Conservation (phyloP, 208 protist species). For the Leishmania aethiopica region DNA sequence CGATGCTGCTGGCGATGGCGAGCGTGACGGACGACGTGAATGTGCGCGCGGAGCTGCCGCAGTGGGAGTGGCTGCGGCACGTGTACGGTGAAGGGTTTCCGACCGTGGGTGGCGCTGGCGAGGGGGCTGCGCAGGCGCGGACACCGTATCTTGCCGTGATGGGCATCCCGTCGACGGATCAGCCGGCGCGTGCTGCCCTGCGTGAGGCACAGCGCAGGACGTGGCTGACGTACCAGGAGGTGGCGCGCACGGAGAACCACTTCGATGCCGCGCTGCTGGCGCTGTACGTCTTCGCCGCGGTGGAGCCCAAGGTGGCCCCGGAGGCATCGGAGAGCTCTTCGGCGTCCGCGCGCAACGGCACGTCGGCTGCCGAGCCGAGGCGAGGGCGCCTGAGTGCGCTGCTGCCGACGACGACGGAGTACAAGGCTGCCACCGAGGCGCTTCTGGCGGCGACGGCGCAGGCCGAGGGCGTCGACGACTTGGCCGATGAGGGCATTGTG, state of each 20-base stretch:
- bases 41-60: conserved; percentile 3
- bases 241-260: conserved; percentile 38
- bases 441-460: neutral
- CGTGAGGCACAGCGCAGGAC: conserved; percentile 44
- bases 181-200: conserved; percentile 17
- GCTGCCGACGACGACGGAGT: conserved; percentile 4
- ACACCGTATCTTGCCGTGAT: conserved; percentile 36
- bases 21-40: conserved; percentile 33
- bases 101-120: neutral
- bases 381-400: neutral
- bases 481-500: neutral
- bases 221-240: conserved; percentile 44
- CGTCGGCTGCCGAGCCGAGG: neutral
- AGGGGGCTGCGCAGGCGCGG: neutral
- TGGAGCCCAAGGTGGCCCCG: neutral
- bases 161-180: conserved; percentile 52
- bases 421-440: neutral
- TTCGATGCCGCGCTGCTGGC: conserved; percentile 34
- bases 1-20: conserved; percentile 34
- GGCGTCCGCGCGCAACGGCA: neutral
- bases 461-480: neutral
- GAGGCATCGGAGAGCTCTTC: neutral
- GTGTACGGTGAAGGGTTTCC: conserved; percentile 9
- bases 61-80: conserved; percentile 24
- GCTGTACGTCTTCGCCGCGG: conserved; percentile 33